These are phyloP conservation scores for Yamadazyma akitaensis DNA, from an alignment of 805 yeast genomes.

Conservation along the genomic window DNA sequence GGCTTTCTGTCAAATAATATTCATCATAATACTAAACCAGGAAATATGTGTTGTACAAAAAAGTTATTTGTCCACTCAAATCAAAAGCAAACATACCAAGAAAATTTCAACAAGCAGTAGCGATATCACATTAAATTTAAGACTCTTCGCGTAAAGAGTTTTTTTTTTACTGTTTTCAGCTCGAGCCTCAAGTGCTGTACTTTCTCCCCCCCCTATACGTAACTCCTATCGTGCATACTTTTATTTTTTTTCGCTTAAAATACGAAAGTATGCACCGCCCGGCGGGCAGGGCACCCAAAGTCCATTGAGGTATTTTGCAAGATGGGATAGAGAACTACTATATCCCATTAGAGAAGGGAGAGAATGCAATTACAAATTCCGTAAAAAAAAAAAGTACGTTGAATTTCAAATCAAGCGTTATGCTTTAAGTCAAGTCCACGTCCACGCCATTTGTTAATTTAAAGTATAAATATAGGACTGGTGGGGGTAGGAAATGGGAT, in stretches of 20 bases:
- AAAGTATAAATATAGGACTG: too few species aligned
- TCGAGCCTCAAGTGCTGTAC: too few species aligned
- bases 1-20: neutral
- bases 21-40: too few species aligned
- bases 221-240: neutral
- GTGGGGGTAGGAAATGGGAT: too few species aligned
- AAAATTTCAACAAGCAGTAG: too few species aligned
- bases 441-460: neutral
- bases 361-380: neutral
- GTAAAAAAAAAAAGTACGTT: neutral
- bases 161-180: too few species aligned
- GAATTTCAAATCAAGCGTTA: neutral
- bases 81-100: neutral
- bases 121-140: too few species aligned
- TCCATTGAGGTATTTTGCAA: neutral
- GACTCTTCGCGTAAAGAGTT: too few species aligned
- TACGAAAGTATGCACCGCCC: neutral
- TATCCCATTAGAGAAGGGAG: neutral
- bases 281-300: neutral
- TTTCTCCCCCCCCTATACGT: too few species aligned
- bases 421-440: neutral
- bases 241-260: neutral
- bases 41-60: too few species aligned
- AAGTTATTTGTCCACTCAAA: too few species aligned
- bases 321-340: neutral